Conservation (phyloP, 1,139 yeast species). For the Wickerhamomyces sp. region DNA sequence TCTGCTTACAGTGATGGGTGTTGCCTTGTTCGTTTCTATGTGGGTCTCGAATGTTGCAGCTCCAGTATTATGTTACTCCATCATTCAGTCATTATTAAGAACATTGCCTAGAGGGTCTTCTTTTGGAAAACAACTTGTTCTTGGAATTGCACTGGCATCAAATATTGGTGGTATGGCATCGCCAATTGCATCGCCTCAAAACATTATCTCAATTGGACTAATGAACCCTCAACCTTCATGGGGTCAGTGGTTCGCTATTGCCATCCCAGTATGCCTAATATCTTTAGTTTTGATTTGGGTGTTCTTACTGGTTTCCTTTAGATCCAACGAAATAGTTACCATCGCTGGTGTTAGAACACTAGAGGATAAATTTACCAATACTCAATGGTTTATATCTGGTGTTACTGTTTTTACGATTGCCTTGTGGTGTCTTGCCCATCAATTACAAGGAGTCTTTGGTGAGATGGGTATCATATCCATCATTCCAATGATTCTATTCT, state of each 20-base stretch:
- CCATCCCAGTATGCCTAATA: conserved; percentile 70
- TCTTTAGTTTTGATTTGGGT: conserved; percentile 67
- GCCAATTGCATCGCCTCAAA: conserved; percentile 94
- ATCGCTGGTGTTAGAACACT: conserved; percentile 48
- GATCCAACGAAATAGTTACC: conserved; percentile 49
- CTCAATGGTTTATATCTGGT: conserved; percentile 62
- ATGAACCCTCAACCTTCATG: conserved; percentile 92
- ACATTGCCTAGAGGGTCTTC: conserved; percentile 74
- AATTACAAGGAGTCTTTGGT: conserved; percentile 67
- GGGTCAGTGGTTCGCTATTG: conserved; percentile 89
- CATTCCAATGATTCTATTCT: conserved; percentile 76
- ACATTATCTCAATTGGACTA: conserved; percentile 79
- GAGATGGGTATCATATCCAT: conserved; percentile 88
- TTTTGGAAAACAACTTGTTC: conserved; percentile 75
- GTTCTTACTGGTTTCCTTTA: conserved; percentile 62
- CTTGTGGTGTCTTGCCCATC: conserved; percentile 80
- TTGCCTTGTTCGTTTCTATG: conserved; percentile 82
- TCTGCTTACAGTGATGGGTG: conserved; percentile 74
- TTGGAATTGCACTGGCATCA: conserved; percentile 89
- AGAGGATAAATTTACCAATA: conserved; percentile 62
- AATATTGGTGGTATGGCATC: conserved; percentile 96
- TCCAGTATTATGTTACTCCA: conserved; percentile 85
- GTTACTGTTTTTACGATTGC: conserved; percentile 70
- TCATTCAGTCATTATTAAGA: conserved; percentile 81
- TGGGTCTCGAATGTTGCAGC: conserved; percentile 98